Evolutionary conservation across 1,284 basidiomycete species (phyloP), one percentile per base, ranked within the genome.

Genomic region (Cutaneotrichosporon sp.): DNA sequence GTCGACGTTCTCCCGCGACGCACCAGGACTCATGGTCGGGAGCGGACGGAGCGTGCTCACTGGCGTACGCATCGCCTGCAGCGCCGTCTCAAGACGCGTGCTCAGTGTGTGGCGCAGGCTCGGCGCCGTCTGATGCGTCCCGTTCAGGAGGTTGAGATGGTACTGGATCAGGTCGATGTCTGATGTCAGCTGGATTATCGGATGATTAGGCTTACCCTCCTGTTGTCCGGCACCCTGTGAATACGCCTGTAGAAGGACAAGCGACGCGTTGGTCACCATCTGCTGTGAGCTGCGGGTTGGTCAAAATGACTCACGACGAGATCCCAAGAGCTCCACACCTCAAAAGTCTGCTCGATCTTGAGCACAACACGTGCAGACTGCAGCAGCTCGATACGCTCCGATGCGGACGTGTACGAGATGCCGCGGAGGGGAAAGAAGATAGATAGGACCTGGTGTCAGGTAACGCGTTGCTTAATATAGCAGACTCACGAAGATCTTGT

Each of bases 261-360:
- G 56, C 18, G 66, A 68, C 26, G 66, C 66, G 21, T 66, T 65
- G 10, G 69, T 70, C 31, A 70, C 55, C 26, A 70, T 67, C 60
- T 64, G 50, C 18, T 14, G 31, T 61, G 31, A 57, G 46, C 53
- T 14, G 16, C 42, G 26, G 26, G 26, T 26, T 26, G 26, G 26
- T 22, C 16, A 22, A 31, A 8, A 8, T 18, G 14, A 46, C 65
- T 61, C 49, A 66, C 65, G 6, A 69, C 68, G 6, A 70, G 65
- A 42, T 70, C 69, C 69, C 69, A 70, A 50, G 63, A 63, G 32
- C 64, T 66, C 69, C 69, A 70, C 40, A 70, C 66, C 21, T 70
- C 69, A n/a, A 70, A 70, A 6, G 65, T 66, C 2, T 56, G 55
- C 38, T 70, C 66, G 34, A 70, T 68, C 55, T 63, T 65, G 60